phyloP scores from a whole-genome alignment of 2,329 filamentous ascomycete species.

The Westerdykella sp. region DNA sequence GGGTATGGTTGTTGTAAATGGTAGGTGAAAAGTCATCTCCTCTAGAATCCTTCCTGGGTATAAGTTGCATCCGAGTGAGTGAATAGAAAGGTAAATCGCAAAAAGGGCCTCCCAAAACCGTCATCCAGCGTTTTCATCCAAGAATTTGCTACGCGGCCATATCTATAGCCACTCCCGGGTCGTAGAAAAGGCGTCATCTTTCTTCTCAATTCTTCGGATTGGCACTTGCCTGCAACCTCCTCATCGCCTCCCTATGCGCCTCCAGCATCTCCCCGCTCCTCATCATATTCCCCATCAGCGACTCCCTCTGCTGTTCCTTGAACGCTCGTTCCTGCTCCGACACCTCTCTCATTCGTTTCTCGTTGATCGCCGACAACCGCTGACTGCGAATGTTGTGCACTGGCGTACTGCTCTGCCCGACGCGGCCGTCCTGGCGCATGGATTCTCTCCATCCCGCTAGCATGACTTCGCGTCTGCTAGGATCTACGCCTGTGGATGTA shows the following conservation, averaged over 20 bases:
- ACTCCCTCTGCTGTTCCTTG: slow-evolving; percentile 54
- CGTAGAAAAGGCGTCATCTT: not conserved
- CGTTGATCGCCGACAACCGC: slow-evolving; percentile 48
- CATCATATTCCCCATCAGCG: slow-evolving; percentile 68
- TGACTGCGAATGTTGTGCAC: slow-evolving; percentile 13
- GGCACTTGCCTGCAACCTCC: slow-evolving; percentile 65
- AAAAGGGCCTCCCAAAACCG: not conserved
- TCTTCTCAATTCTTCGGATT: slow-evolving; percentile 23
- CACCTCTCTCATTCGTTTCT: slow-evolving; percentile 58
- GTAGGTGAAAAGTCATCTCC: too few relatives aligned
- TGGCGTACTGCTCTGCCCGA: slow-evolving; percentile 23
- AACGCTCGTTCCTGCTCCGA: slow-evolving; percentile 53
- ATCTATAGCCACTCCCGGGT: too few relatives aligned
- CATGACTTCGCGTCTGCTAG: slow-evolving; percentile 27
- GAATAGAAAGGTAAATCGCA: not conserved
- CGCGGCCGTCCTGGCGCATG: slow-evolving; percentile 20
- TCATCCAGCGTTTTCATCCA: not conserved
- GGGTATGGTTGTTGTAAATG: too few relatives aligned
- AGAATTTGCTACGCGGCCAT: not conserved
- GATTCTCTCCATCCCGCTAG: slow-evolving; percentile 33
- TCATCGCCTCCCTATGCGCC: slow-evolving; percentile 71
- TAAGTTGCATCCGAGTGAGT: too few relatives aligned
- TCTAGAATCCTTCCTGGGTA: too few relatives aligned
- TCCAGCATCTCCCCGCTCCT: slow-evolving; percentile 67
- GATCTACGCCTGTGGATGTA: slow-evolving; percentile 16